These are phyloP conservation scores for Boletus sp. DNA, from an alignment of 768 basidiomycete species.

Conservation along the genomic window DNA sequence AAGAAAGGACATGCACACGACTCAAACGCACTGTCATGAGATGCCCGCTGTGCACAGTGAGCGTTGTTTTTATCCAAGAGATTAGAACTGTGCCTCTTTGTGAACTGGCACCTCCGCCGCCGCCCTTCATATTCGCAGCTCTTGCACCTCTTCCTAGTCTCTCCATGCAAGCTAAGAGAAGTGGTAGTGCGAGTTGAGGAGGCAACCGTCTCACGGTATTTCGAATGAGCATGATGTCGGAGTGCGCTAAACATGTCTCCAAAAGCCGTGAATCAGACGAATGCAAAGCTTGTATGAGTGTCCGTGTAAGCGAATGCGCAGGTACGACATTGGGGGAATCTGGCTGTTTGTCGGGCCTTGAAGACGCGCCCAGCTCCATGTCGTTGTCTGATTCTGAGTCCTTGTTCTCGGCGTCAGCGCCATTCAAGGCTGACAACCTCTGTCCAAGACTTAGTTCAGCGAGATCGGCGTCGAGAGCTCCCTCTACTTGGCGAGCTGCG, in stretches of 20 bases:
- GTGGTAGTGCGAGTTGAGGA: conserved; percentile 78
- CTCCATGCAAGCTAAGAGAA: conserved; percentile 87
- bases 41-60: conserved; percentile 84
- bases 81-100: conserved; percentile 70
- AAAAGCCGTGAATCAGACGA: conserved; percentile 86
- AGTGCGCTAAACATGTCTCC: conserved; percentile 83
- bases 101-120: conserved; percentile 75
- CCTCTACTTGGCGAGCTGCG: conserved; percentile 51
- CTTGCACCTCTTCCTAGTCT: conserved; percentile 74
- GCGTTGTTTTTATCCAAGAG: conserved; percentile 76
- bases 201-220: conserved; percentile 87
- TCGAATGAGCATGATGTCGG: conserved; percentile 73
- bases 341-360: conserved; percentile 13
- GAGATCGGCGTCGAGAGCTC: conserved; percentile 74
- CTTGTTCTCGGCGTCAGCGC: conserved; percentile 38
- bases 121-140: conserved; percentile 69
- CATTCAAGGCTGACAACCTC: conserved; percentile 72
- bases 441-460: conserved; percentile 93
- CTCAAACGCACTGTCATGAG: conserved; percentile 79
- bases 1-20: neutral
- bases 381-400: conserved; percentile 45
- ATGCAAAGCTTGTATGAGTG: conserved; percentile 93
- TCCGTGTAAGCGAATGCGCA: conserved; percentile 85
- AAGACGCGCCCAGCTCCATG: conserved; percentile 36
- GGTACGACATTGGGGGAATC: conserved; percentile 50